Evolutionary conservation across 768 basidiomycete genomes (phyloP).

Genomic region (Collybia sp.): DNA sequence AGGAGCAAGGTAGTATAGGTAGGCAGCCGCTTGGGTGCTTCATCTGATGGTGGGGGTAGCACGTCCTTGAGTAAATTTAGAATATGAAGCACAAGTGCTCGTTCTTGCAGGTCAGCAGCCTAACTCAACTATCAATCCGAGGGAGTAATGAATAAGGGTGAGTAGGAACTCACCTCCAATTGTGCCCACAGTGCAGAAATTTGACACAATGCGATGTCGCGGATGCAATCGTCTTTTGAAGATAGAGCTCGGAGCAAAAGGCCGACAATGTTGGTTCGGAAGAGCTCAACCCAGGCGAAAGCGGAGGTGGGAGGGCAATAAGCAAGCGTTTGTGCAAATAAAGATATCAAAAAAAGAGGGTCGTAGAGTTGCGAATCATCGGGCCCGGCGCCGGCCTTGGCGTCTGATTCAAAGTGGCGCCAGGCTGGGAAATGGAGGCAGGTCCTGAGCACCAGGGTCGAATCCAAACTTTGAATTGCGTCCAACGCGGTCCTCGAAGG

Average conservation of each 20-base stretch:
- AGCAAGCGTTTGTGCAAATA: conserved; percentile 63
- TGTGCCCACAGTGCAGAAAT: conserved; percentile 55
- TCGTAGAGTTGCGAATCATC: conserved; percentile 61
- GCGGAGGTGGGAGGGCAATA: conserved; percentile 54
- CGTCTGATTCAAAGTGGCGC: conserved; percentile 43
- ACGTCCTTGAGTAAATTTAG: conserved; percentile 61
- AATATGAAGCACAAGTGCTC: conserved; percentile 67
- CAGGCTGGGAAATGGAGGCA: conserved; percentile 68
- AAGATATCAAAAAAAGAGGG: conserved; percentile 66
- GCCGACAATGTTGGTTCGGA: conserved; percentile 75
- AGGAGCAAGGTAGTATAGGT: conserved; percentile 79
- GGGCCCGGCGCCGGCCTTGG: conserved; percentile 13
- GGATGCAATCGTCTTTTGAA: conserved; percentile 53
- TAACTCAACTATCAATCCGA: conserved; percentile 11
- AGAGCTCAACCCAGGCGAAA: conserved; percentile 81
- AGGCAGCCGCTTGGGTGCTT: conserved; percentile 55
- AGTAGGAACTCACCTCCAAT: conserved; percentile 50
- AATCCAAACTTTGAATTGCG: conserved; percentile 66
- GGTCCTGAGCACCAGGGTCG: conserved; percentile 62
- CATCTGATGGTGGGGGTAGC: conserved; percentile 35
- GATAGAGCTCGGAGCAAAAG: conserved; percentile 72
- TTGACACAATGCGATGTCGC: conserved; percentile 57
- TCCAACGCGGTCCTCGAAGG: conserved; percentile 51
- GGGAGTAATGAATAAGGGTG: no score
- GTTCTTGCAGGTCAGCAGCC: conserved; percentile 73